A percentile compares a stretch with the other conserved stretches of the same genome.
phyloP scores from a whole-genome alignment of 1,284 basidiomycete species.

The Pseudozyma sp. region DNA sequence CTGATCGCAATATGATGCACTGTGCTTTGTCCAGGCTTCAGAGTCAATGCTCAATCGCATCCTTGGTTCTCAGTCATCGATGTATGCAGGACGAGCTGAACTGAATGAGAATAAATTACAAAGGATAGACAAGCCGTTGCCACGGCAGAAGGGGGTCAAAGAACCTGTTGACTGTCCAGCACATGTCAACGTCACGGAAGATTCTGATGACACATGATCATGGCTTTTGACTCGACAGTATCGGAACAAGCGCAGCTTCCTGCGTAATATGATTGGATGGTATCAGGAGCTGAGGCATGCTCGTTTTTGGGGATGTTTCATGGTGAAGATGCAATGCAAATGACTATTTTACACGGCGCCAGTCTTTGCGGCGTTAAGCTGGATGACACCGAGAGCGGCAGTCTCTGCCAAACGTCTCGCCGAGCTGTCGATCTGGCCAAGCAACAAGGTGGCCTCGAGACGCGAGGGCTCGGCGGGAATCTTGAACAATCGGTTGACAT shows the following conservation, averaged over 20 bases:
- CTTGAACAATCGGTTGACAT: slow-evolving; percentile 75
- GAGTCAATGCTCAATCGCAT: too few relatives aligned
- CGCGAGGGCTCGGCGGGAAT: slow-evolving; percentile 89
- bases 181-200: background rate
- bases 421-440: slow-evolving; percentile 69
- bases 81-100: slow-evolving; percentile 17
- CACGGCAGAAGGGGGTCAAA: background rate
- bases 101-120: slow-evolving; percentile 27
- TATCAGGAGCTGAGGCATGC: slow-evolving; percentile 26
- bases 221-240: too few relatives aligned
- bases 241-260: slow-evolving; percentile 1
- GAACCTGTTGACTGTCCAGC: background rate
- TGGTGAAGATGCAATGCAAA: background rate
- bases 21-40: too few relatives aligned
- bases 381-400: slow-evolving; percentile 72
- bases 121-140: slow-evolving; percentile 10
- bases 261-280: slow-evolving; percentile 6
- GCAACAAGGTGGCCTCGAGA: slow-evolving; percentile 81
- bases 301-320: slow-evolving; percentile 14
- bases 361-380: slow-evolving; percentile 64
- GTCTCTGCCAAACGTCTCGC: slow-evolving; percentile 69
- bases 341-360: slow-evolving; percentile 49
- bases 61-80: background rate
- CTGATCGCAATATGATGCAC: background rate
- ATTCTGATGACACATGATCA: background rate